Base-by-base conservation (phyloP, 257 asterid genomes). In the Capsicum pubescens region DNA sequence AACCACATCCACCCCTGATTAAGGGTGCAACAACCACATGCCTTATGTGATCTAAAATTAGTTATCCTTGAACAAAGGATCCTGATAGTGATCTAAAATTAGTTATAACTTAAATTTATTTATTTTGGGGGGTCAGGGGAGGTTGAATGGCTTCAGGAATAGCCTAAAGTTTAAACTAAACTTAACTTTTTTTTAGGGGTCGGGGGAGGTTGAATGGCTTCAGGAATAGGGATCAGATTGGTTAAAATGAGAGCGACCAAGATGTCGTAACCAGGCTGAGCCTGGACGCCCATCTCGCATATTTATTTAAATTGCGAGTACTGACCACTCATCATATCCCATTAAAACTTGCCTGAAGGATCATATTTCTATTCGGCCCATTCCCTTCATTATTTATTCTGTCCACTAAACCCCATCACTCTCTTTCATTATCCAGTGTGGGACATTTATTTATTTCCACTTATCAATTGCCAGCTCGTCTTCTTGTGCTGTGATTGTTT, bases 241-340 rank as follows among this genome's bases (percentile, higher is more conserved):
- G 91, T 84, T 55, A 14, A 54, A 17, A 35, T 63, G 87, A 42
- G 93, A 83, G 88, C 50, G 91, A 88, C 91, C 94, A 81, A 11
- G 9, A 83, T 88, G 97, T 93, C 97, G 94, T 92, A 92, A 91
- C 87, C 54, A 91, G 95, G 94, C 93, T 76, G 82, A 86, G 93
- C 92, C 48, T n/a, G 77, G 19, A 79, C 95, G 86, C 95, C 90
- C 95, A 12, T 92, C 93, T 92, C 90, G 91, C 95, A 91, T 87
- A 1, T 87, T 91, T 76, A n/a, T n/a, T 26, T 1, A 26, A 0
- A 3, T 15, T 90, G 95, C 95, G 82, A 92, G 93, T 14, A 3
- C 82, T 84, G 82, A 90, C 97, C 97, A 84, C 97, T 92, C 97
- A 85, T 93, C 97, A 93, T 36, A 67, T 90, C 97, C 91, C 95